Base-by-base conservation (phyloP, 768 basidiomycete genomes). In the Kwoniella sp. region DNA sequence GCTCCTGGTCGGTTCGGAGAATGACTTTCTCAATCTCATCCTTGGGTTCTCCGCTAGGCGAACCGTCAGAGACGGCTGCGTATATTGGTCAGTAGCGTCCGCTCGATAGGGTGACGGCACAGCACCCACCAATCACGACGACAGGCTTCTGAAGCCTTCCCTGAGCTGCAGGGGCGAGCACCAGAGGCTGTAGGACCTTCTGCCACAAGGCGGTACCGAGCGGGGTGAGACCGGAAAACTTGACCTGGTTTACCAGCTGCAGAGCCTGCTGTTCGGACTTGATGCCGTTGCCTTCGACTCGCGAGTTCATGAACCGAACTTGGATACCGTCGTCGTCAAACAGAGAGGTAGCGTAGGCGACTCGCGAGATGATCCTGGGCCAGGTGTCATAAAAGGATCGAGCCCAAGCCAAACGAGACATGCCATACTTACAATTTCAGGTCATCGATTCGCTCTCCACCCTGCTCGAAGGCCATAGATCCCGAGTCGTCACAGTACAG, bases 261-360 rank as follows among this genome's bases (percentile, higher is more conserved):
- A 69, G 36, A 20, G 73, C 76, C 3, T 56, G 55, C 17, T 58
- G 50, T 53, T 77, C 76, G 10, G 66, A 59, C n/a, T 47, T 52
- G 57, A 77, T 69, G 57, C 65, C 62, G 67, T 77, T 75, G 5
- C 77, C 77, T 28, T 76, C 73, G 42, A 70, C 50, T 9, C 69
- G 62, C 20, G 57, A 65, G 70, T 77, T 78, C 66, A 77, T 69
- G 70, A 76, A 77, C 42, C 76, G 61, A 40, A 77, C 70, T 37
- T 73, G 70, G 47, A 77, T 76, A 37, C 77, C 77, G 47, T 78
- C 77, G 12, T 70, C 61, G 62, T 76, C 76, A 57, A 75, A 75
- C 31, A 76, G 60, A 5, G 66, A 63, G 17, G 70, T 63, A 9
- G 73, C 76, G 43, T 61, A 76, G n/a, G 75, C 75, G 37, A 76